Percentiles rank a stretch among this genome's conserved stretches.
Conservation (phyloP, 331 rosid genomes). For the Pyracantha coccinea region DNA sequence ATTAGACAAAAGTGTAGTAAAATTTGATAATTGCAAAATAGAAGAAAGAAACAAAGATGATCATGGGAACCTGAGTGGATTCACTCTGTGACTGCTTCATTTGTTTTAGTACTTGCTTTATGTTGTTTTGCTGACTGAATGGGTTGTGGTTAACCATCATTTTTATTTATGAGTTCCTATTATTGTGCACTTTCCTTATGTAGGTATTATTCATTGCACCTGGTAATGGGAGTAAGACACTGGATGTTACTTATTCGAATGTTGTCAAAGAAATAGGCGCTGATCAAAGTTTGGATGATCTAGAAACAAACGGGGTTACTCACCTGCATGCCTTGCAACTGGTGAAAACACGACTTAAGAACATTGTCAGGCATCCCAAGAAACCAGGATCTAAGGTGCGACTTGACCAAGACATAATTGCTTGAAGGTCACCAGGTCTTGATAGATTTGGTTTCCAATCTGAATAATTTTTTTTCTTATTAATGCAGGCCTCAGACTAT, state of each 20-base stretch:
- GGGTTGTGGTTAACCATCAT: neutral
- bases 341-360: slow-evolving; percentile 44
- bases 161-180: slow-evolving; percentile 1
- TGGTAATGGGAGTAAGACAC: slow-evolving; percentile 32
- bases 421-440: neutral
- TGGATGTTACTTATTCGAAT: slow-evolving; percentile 17
- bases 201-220: slow-evolving; percentile 77
- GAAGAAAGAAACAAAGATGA: neutral
- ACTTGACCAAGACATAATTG: slow-evolving; percentile 4
- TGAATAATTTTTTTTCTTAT: neutral
- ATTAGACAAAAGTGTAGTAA: neutral
- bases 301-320: slow-evolving; percentile 29
- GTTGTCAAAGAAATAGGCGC: slow-evolving; percentile 30
- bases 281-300: slow-evolving; percentile 27
- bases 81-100: neutral
- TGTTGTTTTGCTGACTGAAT: neutral
- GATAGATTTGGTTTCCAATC: slow-evolving; percentile 4
- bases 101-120: neutral
- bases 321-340: slow-evolving; percentile 22
- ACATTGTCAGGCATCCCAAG: slow-evolving; percentile 50
- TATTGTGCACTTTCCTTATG: slow-evolving; percentile 21
- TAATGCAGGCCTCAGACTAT: slow-evolving; percentile 60
- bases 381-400: slow-evolving; percentile 77
- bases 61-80: neutral
- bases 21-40: neutral